A percentile compares a stretch with the other conserved stretches of the same genome.
phyloP scores from a whole-genome alignment of 2,329 filamentous ascomycete genomes.

The Drechslerella coelobrocha region DNA sequence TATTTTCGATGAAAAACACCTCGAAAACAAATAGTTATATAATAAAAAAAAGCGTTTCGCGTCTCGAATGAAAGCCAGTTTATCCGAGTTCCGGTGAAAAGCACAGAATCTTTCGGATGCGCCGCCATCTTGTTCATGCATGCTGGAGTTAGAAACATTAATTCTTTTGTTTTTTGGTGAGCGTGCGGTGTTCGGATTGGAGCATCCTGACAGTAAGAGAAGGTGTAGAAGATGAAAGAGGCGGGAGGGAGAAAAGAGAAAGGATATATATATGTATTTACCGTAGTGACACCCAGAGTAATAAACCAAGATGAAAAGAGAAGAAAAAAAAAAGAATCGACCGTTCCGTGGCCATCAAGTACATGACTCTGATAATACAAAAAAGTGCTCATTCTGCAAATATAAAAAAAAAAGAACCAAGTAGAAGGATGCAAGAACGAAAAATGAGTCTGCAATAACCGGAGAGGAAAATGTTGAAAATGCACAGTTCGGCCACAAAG shows the following conservation, averaged over 20 bases:
- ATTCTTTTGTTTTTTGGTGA: too few species aligned
- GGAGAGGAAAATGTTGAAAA: constrained; percentile 12
- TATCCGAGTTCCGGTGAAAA: too few species aligned
- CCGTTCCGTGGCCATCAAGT: constrained; percentile 46
- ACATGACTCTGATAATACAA: constrained; percentile 49
- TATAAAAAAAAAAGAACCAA: constrained; percentile 15
- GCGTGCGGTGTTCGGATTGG: constrained; percentile 20
- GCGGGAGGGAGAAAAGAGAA: not conserved
- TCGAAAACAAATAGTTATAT: too few species aligned
- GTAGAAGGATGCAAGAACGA: not conserved
- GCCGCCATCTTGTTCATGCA: too few species aligned
- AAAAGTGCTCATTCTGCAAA: constrained; percentile 31
- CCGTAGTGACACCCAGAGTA: constrained; percentile 43
- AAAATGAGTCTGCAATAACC: not conserved
- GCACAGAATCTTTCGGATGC: too few species aligned
- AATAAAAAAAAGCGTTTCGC: too few species aligned
- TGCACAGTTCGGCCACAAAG: constrained; percentile 9
- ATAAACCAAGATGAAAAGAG: constrained; percentile 4
- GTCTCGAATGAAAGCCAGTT: not conserved
- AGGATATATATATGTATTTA: constrained; percentile 38
- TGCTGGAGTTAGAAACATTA: too few species aligned
- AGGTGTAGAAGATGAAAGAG: constrained; percentile 12
- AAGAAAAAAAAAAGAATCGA: constrained; percentile 12
- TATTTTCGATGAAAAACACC: too few species aligned
- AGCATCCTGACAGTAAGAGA: constrained; percentile 1